phyloP scores from a whole-genome alignment of 345 rosid genomes.

The Geranium rotundifolium region DNA sequence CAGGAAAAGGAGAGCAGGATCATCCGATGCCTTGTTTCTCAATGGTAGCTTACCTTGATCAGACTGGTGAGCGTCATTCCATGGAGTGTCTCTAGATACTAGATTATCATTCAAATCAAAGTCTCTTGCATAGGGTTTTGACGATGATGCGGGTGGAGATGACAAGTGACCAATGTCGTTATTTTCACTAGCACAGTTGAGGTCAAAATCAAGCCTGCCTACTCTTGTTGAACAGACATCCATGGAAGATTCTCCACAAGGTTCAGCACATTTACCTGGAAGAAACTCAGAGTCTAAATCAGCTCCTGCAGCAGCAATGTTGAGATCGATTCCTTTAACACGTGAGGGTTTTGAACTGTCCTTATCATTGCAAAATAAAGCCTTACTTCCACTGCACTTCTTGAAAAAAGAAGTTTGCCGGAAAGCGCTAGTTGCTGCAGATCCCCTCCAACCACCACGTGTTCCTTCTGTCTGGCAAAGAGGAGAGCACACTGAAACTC shows the following conservation, averaged over 20 bases:
- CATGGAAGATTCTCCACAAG: slow-evolving; percentile 5
- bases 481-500: slow-evolving; percentile 8
- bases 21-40: slow-evolving; percentile 2
- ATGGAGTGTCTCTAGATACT: slow-evolving; percentile 1
- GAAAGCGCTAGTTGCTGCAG: slow-evolving; percentile 20
- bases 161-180: slow-evolving; percentile 7
- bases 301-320: slow-evolving; percentile 13
- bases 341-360: slow-evolving; percentile 5
- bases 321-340: slow-evolving; percentile 11
- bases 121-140: slow-evolving; percentile 1
- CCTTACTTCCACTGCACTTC: slow-evolving; percentile 1
- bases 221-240: neutral
- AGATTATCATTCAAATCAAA: slow-evolving; percentile 16
- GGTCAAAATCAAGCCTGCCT: slow-evolving; percentile 11
- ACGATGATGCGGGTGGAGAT: slow-evolving; percentile 4
- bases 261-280: neutral
- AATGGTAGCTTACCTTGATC: neutral
- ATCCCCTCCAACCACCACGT: slow-evolving; percentile 15
- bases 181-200: slow-evolving; percentile 9
- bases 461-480: slow-evolving; percentile 1
- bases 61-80: neutral
- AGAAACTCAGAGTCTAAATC: slow-evolving; percentile 8
- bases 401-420: slow-evolving; percentile 4
- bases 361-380: neutral
- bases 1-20: slow-evolving; percentile 1